Evolutionary conservation across 768 basidiomycete genomes (phyloP).

Genomic region (Neoboletus brunneissimus): DNA sequence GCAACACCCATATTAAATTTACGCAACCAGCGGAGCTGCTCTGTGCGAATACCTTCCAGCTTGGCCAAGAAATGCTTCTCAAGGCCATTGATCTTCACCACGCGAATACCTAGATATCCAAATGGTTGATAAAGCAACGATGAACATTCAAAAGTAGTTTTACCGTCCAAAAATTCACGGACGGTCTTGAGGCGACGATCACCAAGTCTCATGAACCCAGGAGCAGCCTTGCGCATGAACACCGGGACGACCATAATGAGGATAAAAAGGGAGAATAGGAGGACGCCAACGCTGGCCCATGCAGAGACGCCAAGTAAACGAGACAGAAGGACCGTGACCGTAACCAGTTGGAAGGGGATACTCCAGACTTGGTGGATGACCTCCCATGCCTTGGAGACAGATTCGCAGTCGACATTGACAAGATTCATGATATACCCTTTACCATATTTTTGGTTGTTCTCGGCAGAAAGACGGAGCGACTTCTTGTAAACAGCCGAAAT

Average conservation of each 20-base stretch:
- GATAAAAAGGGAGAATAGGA: constrained; percentile 22
- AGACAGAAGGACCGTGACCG: constrained; percentile 21
- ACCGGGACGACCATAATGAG: constrained; percentile 31
- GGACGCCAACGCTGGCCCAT: constrained; percentile 30
- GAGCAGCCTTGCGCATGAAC: constrained; percentile 32
- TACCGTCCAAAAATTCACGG: constrained; percentile 30
- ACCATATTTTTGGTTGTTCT: constrained; percentile 26
- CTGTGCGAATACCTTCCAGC: constrained; percentile 21
- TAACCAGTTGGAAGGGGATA: constrained; percentile 26
- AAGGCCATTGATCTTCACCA: constrained; percentile 30
- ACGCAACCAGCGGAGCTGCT: constrained; percentile 26
- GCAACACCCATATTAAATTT: constrained; percentile 24
- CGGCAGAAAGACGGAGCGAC: constrained; percentile 26
- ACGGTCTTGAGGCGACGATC: constrained; percentile 29
- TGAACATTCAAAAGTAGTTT: not conserved
- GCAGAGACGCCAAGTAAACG: constrained; percentile 30
- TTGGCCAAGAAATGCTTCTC: constrained; percentile 24
- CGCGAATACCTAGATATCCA: constrained; percentile 18
- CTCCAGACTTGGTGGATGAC: constrained; percentile 27
- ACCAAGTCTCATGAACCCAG: constrained; percentile 27
- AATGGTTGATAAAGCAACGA: not conserved
- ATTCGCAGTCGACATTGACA: constrained; percentile 31
- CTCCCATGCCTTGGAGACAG: constrained; percentile 31
- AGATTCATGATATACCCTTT: constrained; percentile 31
- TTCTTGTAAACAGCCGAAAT: constrained; percentile 32